Conservation (phyloP, 257 asterid genomes). For the Solanum sitiens region DNA sequence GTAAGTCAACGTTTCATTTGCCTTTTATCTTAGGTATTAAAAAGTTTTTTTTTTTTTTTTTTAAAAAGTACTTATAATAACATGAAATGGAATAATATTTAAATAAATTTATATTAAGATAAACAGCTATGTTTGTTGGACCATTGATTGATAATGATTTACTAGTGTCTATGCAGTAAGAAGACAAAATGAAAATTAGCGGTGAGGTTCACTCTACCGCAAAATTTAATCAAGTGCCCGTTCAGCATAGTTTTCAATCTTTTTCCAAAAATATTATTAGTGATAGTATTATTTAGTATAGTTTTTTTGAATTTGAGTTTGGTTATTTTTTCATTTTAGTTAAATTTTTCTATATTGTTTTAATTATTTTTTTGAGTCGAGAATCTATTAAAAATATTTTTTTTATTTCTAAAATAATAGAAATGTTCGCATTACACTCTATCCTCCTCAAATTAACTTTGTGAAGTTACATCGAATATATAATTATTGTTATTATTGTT, state of each 20-base stretch:
- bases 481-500: not conserved
- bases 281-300: not conserved
- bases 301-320: not conserved
- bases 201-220: not conserved
- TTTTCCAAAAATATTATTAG: not conserved
- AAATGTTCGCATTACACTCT: rapidly evolving
- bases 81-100: not conserved
- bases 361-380: not conserved
- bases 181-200: not conserved
- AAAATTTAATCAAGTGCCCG: not conserved
- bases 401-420: not conserved
- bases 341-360: not conserved
- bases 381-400: rapidly evolving
- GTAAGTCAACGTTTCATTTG: not conserved
- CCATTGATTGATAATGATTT: not conserved
- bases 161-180: not conserved
- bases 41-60: too few species aligned
- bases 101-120: not conserved
- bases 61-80: not conserved
- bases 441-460: not conserved
- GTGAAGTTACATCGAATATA: not conserved
- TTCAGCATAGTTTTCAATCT: not conserved
- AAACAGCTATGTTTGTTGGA: not conserved
- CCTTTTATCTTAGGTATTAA: not conserved
- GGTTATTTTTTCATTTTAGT: too few species aligned